Conservation (phyloP, 23 red algal genomes). For the Chondrus crispus region DNA sequence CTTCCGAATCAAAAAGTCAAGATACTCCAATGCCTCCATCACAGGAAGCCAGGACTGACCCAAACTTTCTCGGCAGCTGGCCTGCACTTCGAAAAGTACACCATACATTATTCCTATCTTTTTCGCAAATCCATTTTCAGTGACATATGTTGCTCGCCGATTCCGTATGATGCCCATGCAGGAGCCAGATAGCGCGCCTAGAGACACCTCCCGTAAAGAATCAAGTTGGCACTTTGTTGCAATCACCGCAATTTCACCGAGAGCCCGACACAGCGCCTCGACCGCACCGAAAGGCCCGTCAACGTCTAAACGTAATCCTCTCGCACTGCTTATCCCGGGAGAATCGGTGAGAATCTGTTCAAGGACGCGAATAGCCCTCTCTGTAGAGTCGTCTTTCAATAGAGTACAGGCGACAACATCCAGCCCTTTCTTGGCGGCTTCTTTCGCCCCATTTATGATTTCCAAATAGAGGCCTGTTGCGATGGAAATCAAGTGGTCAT, state of each 20-base stretch:
- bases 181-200: constrained; percentile 2
- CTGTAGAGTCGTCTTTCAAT: background rate
- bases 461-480: constrained; percentile 16
- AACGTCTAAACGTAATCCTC: background rate
- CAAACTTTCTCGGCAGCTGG: background rate
- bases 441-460: constrained; percentile 23
- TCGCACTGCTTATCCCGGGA: background rate
- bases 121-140: background rate
- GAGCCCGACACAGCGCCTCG: background rate
- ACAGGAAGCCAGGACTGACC: constrained; percentile 20
- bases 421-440: background rate
- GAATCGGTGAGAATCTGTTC: background rate
- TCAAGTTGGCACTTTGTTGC: constrained; percentile 21
- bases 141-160: background rate
- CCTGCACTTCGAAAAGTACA: constrained; percentile 6
- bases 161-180: background rate
- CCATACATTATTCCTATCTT: background rate
- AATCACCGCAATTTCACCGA: constrained; percentile 2
- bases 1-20: background rate
- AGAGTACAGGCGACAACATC: background rate
- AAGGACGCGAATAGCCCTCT: background rate
- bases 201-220: background rate
- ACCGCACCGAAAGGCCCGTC: background rate
- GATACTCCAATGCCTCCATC: constrained; percentile 20
- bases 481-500: constrained; percentile 3